phyloP scores from a whole-genome alignment of 75 land plant genomes.

The Cupressus sempervirens region DNA sequence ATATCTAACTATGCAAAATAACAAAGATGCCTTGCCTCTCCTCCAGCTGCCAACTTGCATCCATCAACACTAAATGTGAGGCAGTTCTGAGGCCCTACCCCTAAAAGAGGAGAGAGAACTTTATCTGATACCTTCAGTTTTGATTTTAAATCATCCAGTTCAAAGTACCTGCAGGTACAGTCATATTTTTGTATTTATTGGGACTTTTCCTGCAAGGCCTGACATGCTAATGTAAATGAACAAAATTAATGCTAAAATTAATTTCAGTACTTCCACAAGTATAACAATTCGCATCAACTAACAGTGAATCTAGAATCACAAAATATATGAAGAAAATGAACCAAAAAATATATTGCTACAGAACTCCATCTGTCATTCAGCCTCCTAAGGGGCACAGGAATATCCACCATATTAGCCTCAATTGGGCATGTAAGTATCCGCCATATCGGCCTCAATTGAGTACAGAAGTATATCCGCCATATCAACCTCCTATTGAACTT shows the following conservation, averaged over 20 bases:
- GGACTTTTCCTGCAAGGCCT: not conserved
- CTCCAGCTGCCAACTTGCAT: slow-evolving; percentile 73
- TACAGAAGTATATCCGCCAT: no score
- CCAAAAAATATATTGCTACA: not conserved
- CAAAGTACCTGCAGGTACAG: slow-evolving; percentile 44
- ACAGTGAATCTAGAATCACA: not conserved
- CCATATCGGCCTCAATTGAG: no score
- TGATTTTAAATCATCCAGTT: slow-evolving; percentile 34
- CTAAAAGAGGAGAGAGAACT: slow-evolving; percentile 41
- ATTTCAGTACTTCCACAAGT: not conserved
- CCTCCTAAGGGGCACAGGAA: no score
- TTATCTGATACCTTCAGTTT: slow-evolving; percentile 38
- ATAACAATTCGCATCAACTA: not conserved
- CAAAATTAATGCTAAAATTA: not conserved
- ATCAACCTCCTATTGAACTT: no score
- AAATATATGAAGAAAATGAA: not conserved
- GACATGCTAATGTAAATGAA: not conserved
- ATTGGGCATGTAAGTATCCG: no score
- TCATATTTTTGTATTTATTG: not conserved
- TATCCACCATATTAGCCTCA: no score
- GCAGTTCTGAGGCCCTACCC: slow-evolving; percentile 69
- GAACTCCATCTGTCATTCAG: no score
- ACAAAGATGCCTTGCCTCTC: slow-evolving; percentile 44
- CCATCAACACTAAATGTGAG: slow-evolving; percentile 84
- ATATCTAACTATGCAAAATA: not conserved